Base-by-base conservation (phyloP, 2,329 filamentous ascomycete species). In the Diaporthe helianthi region DNA sequence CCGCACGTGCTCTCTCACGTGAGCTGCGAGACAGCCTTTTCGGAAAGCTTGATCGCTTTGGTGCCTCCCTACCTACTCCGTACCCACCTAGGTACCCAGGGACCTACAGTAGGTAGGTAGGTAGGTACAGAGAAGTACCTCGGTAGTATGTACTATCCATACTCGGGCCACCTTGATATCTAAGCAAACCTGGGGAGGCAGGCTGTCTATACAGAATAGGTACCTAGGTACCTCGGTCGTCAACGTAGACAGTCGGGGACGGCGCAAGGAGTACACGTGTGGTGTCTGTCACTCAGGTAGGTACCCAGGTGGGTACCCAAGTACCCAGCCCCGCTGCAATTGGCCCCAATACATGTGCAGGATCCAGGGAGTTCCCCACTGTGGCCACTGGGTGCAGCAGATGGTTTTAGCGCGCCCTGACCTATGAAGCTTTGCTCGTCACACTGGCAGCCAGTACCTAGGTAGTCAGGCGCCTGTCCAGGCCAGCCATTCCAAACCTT, bases 351-450 rank as follows among this genome's bases (percentile, higher is more conserved):
- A 17, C 36, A 17, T 12, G 36, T 41, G 31, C 44, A 22, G 44
- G 4, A 47, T 3, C n/a, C 10, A 47, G 15, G 15, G 15, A 8
- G 19, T 63, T 63, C 58, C 44, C 58, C 58, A 63, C 58, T 63
- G 19, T 63, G 58, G 58, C 44, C 58, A 63, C 41, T 36, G 58
- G 58, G n/a, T n/a, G 26, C 58, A 63, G 58, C 41, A 49, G 49
- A 63, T 49, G 49, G 64, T 66, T 55, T 66, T 67, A 67, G 65
- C 65, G 65, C 65, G 65, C 65, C 65, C 44, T 63, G 58, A 49
- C 58, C 58, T 58, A 22, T 51, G 52, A 67, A 67, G 65, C 65
- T 67, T 55, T 52, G 52, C 58, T 49, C 52, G 52, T 67, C 65
- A 54, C 52, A 49, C 52, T 38, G 54, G 31, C 65, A 63, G 58